Conservation (phyloP, 2,329 filamentous ascomycete genomes). For the Verticillium isaacii region DNA sequence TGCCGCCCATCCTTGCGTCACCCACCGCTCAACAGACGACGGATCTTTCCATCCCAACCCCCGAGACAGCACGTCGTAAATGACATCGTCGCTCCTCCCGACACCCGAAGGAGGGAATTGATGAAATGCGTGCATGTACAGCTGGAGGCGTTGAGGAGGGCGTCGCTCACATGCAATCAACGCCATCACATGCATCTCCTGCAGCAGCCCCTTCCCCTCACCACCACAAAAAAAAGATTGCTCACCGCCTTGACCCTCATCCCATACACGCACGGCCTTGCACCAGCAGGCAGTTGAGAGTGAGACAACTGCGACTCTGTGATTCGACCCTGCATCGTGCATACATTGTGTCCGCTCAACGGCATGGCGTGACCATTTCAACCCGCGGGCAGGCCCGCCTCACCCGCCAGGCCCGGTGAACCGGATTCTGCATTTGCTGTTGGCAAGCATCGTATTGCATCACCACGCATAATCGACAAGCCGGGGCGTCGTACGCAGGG, state of each 20-base stretch:
- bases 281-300: background rate
- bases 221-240: background rate
- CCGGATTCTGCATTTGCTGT: background rate
- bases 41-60: too few species aligned
- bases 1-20: background rate
- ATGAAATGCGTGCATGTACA: background rate
- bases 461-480: background rate
- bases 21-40: background rate
- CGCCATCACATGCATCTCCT: background rate
- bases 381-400: background rate
- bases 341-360: background rate
- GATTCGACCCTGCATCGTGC: constrained; percentile 9
- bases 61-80: too few species aligned
- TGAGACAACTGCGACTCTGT: constrained; percentile 3
- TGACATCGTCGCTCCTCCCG: background rate
- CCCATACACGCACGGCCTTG: background rate
- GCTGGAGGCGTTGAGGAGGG: background rate
- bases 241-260: background rate
- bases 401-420: background rate
- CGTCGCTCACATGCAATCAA: background rate
- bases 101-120: background rate
- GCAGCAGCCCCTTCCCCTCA: background rate
- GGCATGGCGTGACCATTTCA: background rate
- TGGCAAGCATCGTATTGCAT: background rate
- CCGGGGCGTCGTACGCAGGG: background rate